Conservation (phyloP, 2,329 filamentous ascomycete species). For the Fusarium xylarioides region DNA sequence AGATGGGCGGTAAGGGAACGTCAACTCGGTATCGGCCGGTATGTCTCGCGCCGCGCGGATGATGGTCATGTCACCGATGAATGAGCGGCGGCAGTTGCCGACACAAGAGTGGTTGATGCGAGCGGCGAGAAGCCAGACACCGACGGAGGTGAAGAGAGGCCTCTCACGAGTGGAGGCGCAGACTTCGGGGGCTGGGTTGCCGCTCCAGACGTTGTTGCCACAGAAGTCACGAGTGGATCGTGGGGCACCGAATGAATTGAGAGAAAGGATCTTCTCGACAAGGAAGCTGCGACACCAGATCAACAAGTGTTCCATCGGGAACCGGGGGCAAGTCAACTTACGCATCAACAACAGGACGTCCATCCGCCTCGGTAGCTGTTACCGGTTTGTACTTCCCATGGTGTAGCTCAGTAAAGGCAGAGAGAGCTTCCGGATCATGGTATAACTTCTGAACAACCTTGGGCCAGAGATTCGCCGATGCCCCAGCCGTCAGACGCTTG, state of each 20-base stretch:
- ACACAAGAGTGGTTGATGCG: not conserved
- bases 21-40: not conserved
- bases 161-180: not conserved
- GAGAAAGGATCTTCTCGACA: not conserved
- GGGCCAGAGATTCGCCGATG: not conserved
- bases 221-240: not conserved
- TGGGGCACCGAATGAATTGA: not conserved
- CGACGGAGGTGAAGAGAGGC: not conserved
- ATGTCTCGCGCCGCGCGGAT: not conserved
- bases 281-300: not conserved
- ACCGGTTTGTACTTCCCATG: not conserved
- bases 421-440: not conserved
- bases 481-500: not conserved
- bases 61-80: not conserved
- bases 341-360: not conserved
- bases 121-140: not conserved
- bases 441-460: not conserved
- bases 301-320: not conserved
- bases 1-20: not conserved
- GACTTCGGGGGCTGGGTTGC: not conserved
- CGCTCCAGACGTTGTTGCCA: not conserved
- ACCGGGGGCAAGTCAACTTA: not conserved
- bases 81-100: not conserved
- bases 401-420: not conserved
- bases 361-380: not conserved